Evolutionary conservation across 176 grass and related monocot species (phyloP), one percentile per base, ranked within the genome.

Genomic region (Thinopyrum elongatum): DNA sequence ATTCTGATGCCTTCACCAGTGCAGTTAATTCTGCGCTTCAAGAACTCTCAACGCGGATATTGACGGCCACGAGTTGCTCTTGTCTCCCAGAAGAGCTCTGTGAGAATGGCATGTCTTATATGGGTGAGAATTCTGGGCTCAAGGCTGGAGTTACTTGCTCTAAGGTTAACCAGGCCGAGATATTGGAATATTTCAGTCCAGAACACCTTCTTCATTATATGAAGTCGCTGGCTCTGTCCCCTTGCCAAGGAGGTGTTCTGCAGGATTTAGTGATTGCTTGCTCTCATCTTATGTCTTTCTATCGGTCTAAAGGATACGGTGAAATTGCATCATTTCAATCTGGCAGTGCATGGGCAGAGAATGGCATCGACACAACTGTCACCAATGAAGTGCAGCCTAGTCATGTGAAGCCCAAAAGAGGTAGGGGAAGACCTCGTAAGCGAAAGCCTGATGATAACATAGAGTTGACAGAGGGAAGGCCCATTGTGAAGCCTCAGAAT

Each of bases 231-330:
- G 87, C 91, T 80, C 59, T 86, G 15, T 61, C 66, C 7, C 87
- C 94, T 80, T 35, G 31, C 65, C 65, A 72, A 87, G 91, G 82
- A 15, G 70, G 89, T 83, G 84, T 91, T 62, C 57, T 85, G 53
- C 82, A 91, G 28, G 67, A 77, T 26, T 66, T 86, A 41, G 73
- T 89, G 39, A 80, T 90, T 55, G 90, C 89, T 73, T 91, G 86
- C 36, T 88, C 86, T 88, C 94, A 96, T 60, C 85, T 93, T 26
- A 93, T 84, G 49, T 83, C 89, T 78, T 91, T 93, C 63, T 90
- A 83, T 71, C 82, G 70, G 27, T 93, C 77, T 17, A 93, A 87
- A 34, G 87, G 91, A 9, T 89, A 84, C 81, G 30, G 55, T 79
- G 92, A 91, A 82, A 84, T 87, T 87, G 80, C 92, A 60, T 83